Conservation (phyloP, 179 eudicot species). For the Nepenthes alata region DNA sequence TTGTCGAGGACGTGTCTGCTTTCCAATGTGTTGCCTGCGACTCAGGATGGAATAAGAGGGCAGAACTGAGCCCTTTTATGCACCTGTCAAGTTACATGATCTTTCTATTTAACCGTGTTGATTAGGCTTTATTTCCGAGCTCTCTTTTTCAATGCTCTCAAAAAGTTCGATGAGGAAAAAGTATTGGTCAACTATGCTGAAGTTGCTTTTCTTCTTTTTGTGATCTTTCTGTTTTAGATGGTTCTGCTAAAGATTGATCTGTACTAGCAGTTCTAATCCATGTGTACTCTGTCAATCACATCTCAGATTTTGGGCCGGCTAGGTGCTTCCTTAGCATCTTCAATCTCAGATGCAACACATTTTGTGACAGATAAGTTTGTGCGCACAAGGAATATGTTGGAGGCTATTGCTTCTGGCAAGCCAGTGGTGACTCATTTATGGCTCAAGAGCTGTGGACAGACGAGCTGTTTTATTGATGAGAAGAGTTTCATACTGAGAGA, state of each 20-base stretch:
- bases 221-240: no score
- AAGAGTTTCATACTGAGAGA: conserved; percentile 72
- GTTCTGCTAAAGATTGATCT: background rate
- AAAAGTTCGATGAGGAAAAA: no score
- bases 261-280: background rate
- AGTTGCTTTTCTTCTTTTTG: conserved; percentile 1
- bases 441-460: conserved; percentile 88
- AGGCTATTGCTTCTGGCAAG: conserved; percentile 80
- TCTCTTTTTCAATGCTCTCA: no score
- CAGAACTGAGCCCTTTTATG: no score
- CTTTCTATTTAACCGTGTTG: no score
- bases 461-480: conserved; percentile 76
- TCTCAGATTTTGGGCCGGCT: conserved; percentile 53
- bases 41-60: no score
- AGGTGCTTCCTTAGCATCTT: conserved; percentile 53
- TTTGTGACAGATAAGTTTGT: conserved; percentile 74
- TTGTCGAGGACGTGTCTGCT: no score
- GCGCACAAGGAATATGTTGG: conserved; percentile 90
- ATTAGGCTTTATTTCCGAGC: no score
- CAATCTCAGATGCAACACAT: conserved; percentile 72
- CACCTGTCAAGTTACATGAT: no score
- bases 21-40: no score
- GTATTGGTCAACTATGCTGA: no score
- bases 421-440: conserved; percentile 79
- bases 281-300: conserved; percentile 4